Percentiles rank a stretch among this genome's conserved stretches.
Evolutionary conservation across 257 asterid genomes (phyloP).

Genomic region (Gentiana macrophylla): DNA sequence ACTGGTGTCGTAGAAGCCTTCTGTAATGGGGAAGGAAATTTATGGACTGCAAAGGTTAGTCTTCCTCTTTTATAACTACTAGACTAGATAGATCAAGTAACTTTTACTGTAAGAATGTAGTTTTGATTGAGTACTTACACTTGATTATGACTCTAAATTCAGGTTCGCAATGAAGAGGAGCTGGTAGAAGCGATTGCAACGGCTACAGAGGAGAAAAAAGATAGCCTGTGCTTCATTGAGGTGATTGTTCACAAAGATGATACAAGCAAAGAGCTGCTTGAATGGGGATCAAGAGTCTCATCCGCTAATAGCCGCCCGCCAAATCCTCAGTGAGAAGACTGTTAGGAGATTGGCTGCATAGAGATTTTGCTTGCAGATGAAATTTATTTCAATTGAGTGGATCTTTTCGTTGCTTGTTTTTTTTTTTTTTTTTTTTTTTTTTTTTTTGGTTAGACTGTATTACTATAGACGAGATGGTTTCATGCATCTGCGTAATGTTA

Average conservation of each 20-base stretch:
- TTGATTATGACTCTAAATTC: not conserved
- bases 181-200: slow-evolving; percentile 36
- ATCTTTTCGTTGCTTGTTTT: not conserved
- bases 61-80: not conserved
- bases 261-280: slow-evolving; percentile 63
- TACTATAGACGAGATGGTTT: too few relatives aligned
- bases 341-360: too few relatives aligned
- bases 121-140: too few relatives aligned
- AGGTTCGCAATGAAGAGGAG: slow-evolving; percentile 54
- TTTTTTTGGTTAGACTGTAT: too few relatives aligned
- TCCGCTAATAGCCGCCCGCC: slow-evolving; percentile 64
- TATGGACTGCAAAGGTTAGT: slow-evolving; percentile 58
- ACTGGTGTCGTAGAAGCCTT: slow-evolving; percentile 57
- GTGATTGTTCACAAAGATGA: slow-evolving; percentile 60
- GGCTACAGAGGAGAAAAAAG: slow-evolving; percentile 41
- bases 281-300: slow-evolving; percentile 74
- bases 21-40: slow-evolving; percentile 51
- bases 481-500: too few relatives aligned
- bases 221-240: slow-evolving; percentile 60
- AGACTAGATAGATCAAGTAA: too few relatives aligned
- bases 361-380: too few relatives aligned
- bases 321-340: slow-evolving; percentile 38
- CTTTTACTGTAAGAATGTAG: too few relatives aligned
- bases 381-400: too few relatives aligned
- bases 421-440: not conserved